Evolutionary conservation across 176 grass and related monocot species (phyloP).

Genomic region (Raddia distichophylla): DNA sequence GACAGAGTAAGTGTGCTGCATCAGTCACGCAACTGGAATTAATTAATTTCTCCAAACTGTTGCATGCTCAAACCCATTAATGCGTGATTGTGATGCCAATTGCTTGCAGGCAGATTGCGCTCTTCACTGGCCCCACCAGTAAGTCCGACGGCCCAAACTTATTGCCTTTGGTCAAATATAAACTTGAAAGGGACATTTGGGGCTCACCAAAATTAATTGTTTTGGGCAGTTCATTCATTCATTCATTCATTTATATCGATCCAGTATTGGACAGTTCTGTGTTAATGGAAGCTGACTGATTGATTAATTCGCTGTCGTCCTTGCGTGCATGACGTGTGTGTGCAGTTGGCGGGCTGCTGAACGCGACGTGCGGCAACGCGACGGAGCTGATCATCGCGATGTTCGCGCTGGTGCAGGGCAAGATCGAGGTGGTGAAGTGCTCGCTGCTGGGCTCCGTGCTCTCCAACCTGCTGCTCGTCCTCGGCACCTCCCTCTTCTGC

Average conservation of each 20-base stretch:
- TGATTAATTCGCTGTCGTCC: too few relatives aligned
- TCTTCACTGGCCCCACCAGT: slow-evolving; percentile 88
- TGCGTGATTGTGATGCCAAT: not conserved
- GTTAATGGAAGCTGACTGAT: too few relatives aligned
- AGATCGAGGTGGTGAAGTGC: slow-evolving; percentile 90
- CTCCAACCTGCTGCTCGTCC: slow-evolving; percentile 93
- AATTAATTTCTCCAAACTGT: not conserved
- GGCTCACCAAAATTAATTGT: too few relatives aligned
- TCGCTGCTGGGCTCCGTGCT: slow-evolving; percentile 91
- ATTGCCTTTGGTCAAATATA: too few relatives aligned
- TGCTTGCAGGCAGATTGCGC: slow-evolving; percentile 68
- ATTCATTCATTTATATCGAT: too few relatives aligned
- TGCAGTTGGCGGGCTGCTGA: slow-evolving; percentile 90
- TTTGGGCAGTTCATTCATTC: too few relatives aligned
- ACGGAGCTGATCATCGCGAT: slow-evolving; percentile 94
- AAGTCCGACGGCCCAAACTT: slow-evolving; percentile 22
- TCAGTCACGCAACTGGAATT: not conserved
- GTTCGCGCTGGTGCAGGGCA: slow-evolving; percentile 69
- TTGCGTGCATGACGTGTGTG: not conserved
- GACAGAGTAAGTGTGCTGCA: slow-evolving; percentile 66
- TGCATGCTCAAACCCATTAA: not conserved
- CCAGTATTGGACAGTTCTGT: too few relatives aligned
- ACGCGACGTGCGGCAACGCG: slow-evolving; percentile 96
- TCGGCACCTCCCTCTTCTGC: slow-evolving; percentile 81
- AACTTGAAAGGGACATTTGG: too few relatives aligned